phyloP scores from a whole-genome alignment of 495 filamentous ascomycete species.

The Astrothelium macrocarpum region DNA sequence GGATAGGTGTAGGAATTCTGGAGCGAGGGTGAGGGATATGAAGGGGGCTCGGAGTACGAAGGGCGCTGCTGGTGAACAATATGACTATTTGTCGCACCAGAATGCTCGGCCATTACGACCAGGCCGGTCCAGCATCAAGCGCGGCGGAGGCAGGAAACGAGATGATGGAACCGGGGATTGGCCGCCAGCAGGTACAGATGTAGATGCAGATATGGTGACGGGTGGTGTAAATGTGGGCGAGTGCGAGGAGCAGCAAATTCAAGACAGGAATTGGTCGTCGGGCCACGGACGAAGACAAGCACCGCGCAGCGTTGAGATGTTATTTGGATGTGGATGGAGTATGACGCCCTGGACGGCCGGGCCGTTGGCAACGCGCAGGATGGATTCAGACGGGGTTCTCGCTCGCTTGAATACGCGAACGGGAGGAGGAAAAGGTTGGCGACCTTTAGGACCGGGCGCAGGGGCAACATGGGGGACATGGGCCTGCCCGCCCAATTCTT shows the following conservation, averaged over 20 bases:
- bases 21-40: conserved; percentile 48
- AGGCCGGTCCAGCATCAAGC: background rate
- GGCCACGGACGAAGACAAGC: no score
- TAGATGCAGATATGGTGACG: background rate
- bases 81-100: background rate
- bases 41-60: conserved; percentile 46
- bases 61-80: conserved; percentile 26
- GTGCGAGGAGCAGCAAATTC: background rate
- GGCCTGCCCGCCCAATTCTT: no score
- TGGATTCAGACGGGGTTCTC: background rate
- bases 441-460: background rate
- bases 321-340: background rate
- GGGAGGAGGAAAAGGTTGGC: background rate
- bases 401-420: background rate
- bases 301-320: background rate
- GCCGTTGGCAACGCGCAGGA: background rate
- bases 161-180: background rate
- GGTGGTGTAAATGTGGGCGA: background rate
- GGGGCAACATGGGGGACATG: background rate
- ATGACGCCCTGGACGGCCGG: conserved; percentile 3
- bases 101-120: conserved; percentile 5
- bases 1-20: conserved; percentile 46
- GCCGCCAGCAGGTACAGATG: no score
- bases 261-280: background rate
- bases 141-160: background rate